Percentiles rank a stretch among this genome's conserved stretches.
These are phyloP conservation scores for Immersiella caudata DNA, from an alignment of 495 filamentous ascomycete genomes.

Conservation along the genomic window DNA sequence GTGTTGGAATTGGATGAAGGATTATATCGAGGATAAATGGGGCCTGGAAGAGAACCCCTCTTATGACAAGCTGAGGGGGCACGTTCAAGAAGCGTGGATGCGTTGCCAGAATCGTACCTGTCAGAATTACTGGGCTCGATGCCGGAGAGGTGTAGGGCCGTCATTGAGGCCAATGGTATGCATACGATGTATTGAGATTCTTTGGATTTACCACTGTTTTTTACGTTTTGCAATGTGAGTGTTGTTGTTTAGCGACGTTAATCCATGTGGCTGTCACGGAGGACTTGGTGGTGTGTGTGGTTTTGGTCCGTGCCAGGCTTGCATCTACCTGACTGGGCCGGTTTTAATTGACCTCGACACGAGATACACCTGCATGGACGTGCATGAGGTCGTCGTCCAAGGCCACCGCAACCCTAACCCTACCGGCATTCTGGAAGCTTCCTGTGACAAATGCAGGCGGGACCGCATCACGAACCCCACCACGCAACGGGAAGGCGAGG, in stretches of 20 bases:
- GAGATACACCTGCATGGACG: too few species aligned
- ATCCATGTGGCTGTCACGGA: neutral
- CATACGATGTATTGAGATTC: conserved; percentile 29
- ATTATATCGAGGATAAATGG: conserved; percentile 26
- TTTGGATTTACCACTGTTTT: neutral
- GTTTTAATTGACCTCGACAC: too few species aligned
- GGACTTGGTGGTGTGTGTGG: neutral
- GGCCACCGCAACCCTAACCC: neutral
- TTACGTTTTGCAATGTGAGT: neutral
- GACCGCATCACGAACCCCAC: conserved; percentile 1
- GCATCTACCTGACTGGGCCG: neutral
- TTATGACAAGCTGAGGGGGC: conserved; percentile 23
- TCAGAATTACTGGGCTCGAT: conserved; percentile 27
- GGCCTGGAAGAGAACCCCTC: conserved; percentile 23
- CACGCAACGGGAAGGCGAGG: neutral
- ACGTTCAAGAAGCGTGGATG: conserved; percentile 34
- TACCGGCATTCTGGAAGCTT: neutral
- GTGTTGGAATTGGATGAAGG: conserved; percentile 38
- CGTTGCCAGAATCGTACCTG: conserved; percentile 24
- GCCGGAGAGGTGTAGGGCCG: conserved; percentile 34
- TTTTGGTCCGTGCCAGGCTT: neutral
- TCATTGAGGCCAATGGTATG: conserved; percentile 35
- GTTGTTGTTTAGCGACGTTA: neutral
- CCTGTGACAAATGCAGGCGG: neutral
- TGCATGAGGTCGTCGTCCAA: neutral